phyloP scores from a whole-genome alignment of 495 filamentous ascomycete genomes.

The Penicillium cinerascens region DNA sequence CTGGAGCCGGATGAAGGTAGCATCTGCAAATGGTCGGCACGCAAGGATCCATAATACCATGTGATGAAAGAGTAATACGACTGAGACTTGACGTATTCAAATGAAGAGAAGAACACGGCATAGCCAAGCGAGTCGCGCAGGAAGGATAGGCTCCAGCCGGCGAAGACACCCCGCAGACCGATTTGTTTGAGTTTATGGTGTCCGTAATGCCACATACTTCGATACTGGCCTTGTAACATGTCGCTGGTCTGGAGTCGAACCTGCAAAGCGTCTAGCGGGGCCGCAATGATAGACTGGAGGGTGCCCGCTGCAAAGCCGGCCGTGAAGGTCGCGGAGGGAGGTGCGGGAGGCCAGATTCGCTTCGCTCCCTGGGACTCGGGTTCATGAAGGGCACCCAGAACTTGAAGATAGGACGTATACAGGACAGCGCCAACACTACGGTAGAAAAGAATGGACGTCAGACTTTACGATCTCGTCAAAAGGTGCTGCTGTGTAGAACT shows the following conservation, averaged over 20 bases:
- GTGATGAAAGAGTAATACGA: conserved; percentile 76
- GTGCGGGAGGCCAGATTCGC: conserved; percentile 72
- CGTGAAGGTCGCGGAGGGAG: conserved; percentile 60
- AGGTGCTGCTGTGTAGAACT: conserved; percentile 6
- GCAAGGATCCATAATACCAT: conserved; percentile 66
- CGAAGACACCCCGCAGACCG: conserved; percentile 75
- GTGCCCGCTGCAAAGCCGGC: conserved; percentile 76
- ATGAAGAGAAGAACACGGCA: conserved; percentile 79
- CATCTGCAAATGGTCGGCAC: conserved; percentile 26
- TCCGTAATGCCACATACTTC: conserved; percentile 80
- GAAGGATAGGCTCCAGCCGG: conserved; percentile 75
- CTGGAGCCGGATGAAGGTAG: conserved; percentile 21
- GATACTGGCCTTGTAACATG: conserved; percentile 63
- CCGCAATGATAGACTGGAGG: conserved; percentile 75
- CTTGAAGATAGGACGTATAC: conserved; percentile 84
- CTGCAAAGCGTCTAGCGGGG: conserved; percentile 85
- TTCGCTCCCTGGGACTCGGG: conserved; percentile 65
- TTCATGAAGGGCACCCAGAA: conserved; percentile 66
- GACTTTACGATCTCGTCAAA: not conserved
- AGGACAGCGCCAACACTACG: conserved; percentile 73
- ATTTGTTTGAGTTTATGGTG: conserved; percentile 71
- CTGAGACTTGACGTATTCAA: conserved; percentile 86
- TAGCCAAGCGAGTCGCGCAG: conserved; percentile 78
- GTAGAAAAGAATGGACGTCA: not conserved
- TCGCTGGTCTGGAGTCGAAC: conserved; percentile 71